Evolutionary conservation across 805 yeast genomes (phyloP).

Genomic region (Yueomyces sp.): DNA sequence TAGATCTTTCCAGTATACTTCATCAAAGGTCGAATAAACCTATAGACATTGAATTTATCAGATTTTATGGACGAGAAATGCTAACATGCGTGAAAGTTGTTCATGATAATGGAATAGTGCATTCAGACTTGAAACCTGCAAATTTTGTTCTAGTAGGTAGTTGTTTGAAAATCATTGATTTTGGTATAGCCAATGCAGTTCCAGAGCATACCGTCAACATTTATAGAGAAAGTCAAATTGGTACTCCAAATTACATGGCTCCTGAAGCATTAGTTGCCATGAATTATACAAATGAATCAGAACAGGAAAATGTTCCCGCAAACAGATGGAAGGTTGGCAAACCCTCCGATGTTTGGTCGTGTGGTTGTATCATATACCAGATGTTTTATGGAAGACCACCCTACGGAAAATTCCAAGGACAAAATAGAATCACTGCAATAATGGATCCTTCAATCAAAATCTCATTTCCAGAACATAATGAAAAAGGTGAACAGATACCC

Average conservation of each 20-base stretch:
- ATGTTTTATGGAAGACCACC: conserved; percentile 93
- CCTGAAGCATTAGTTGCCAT: conserved; percentile 78
- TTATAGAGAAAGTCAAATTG: conserved; percentile 81
- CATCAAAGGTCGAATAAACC: conserved; percentile 37
- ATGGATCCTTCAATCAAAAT: conserved; percentile 73
- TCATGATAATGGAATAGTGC: conserved; percentile 78
- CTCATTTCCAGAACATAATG: conserved; percentile 46
- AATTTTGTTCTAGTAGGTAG: conserved; percentile 76
- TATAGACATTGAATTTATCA: conserved; percentile 61
- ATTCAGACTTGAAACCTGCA: conserved; percentile 63
- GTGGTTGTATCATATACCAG: conserved; percentile 91
- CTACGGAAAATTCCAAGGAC: conserved; percentile 64
- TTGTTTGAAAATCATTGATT: conserved; percentile 75
- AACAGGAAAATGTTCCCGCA: conserved; percentile 26
- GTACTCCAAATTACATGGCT: conserved; percentile 97
- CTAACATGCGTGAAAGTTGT: conserved; percentile 75
- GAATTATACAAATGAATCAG: conserved; percentile 22
- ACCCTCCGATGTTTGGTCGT: conserved; percentile 96
- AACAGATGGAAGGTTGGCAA: conserved; percentile 66
- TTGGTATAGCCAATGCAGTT: conserved; percentile 90
- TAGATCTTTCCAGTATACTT: conserved; percentile 74
- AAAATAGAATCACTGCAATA: conserved; percentile 69
- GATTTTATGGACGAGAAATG: conserved; percentile 68
- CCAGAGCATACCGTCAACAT: conserved; percentile 86
- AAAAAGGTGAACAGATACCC: conserved; percentile 55